Conservation (phyloP, 768 basidiomycete species). For the Rhizopogon vesiculosus region DNA sequence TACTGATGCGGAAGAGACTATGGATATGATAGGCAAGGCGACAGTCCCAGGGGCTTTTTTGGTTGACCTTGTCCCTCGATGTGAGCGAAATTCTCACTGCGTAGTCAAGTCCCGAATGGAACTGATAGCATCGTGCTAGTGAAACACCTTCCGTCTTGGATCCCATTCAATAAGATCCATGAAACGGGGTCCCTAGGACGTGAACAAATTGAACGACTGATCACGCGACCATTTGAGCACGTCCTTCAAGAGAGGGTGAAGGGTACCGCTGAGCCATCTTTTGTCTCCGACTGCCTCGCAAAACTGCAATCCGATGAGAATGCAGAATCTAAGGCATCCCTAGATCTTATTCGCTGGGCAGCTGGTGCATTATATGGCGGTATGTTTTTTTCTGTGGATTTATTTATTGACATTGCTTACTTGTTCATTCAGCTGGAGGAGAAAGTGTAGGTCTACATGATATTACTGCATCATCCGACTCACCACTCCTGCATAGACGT, state of each 20-base stretch:
- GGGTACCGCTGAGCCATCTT: slow-evolving; percentile 12
- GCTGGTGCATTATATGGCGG: slow-evolving; percentile 16
- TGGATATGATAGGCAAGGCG: slow-evolving; percentile 19
- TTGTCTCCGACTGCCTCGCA: slow-evolving; percentile 11
- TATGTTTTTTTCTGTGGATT: not conserved
- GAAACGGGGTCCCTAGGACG: slow-evolving; percentile 3
- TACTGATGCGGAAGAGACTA: slow-evolving; percentile 18
- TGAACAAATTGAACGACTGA: slow-evolving; percentile 5
- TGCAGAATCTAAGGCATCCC: not conserved
- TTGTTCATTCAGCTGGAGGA: not conserved
- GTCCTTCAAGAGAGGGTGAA: slow-evolving; percentile 13
- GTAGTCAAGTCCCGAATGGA: not conserved
- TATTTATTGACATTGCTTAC: not conserved
- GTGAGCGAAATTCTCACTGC: slow-evolving; percentile 8
- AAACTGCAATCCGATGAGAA: not conserved
- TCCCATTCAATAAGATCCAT: slow-evolving; percentile 15
- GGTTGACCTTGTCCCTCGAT: slow-evolving; percentile 21
- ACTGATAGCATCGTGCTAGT: slow-evolving; percentile 8
- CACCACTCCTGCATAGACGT: slow-evolving; percentile 4
- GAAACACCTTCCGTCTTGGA: slow-evolving; percentile 22
- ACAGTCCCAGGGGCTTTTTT: slow-evolving; percentile 25
- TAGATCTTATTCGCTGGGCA: slow-evolving; percentile 9
- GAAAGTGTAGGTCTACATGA: not conserved
- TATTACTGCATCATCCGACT: not conserved
- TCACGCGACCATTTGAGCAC: slow-evolving; percentile 17